A percentile compares a stretch with the other conserved stretches of the same genome.
Evolutionary conservation across 768 basidiomycete genomes (phyloP).

Genomic region (Boletus rubropictus): DNA sequence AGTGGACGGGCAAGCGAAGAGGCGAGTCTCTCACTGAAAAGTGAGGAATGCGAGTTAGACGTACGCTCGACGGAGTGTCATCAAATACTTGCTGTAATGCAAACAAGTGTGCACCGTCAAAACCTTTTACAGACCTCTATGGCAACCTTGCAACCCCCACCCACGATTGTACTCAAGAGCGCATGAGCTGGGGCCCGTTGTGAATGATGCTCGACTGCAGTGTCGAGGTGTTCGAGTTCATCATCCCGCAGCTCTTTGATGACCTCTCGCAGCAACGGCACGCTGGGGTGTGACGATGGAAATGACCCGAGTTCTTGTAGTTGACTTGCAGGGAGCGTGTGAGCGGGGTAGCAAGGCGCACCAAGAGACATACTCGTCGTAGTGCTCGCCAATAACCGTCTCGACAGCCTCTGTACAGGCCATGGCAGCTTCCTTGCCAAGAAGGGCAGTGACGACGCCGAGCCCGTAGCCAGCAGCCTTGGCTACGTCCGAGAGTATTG

Average conservation of each 20-base stretch:
- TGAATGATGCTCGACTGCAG: slow-evolving; percentile 80
- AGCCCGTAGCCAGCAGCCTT: slow-evolving; percentile 84
- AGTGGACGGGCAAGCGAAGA: slow-evolving; percentile 49
- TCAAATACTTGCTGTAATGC: background rate
- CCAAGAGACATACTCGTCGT: slow-evolving; percentile 77
- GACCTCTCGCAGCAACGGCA: slow-evolving; percentile 65
- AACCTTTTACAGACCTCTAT: slow-evolving; percentile 85
- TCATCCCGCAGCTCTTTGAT: slow-evolving; percentile 88
- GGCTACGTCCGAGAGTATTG: slow-evolving; percentile 76
- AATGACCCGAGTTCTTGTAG: slow-evolving; percentile 64
- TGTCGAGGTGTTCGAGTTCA: slow-evolving; percentile 90
- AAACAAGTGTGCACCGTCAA: slow-evolving; percentile 31
- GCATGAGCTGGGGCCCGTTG: slow-evolving; percentile 92
- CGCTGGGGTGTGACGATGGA: slow-evolving; percentile 66
- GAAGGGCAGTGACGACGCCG: slow-evolving; percentile 76
- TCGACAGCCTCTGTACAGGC: slow-evolving; percentile 98
- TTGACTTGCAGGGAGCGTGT: slow-evolving; percentile 50
- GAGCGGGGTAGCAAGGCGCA: background rate
- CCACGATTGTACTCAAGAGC: slow-evolving; percentile 78
- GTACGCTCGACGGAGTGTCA: slow-evolving; percentile 1
- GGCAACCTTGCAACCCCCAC: slow-evolving; percentile 80
- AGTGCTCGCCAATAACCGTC: slow-evolving; percentile 96
- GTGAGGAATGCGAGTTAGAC: slow-evolving; percentile 10
- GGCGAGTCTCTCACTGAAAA: slow-evolving; percentile 35
- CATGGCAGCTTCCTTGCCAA: slow-evolving; percentile 95